Evolutionary conservation across 768 basidiomycete genomes (phyloP).

Genomic region (Phylloporus sp.): DNA sequence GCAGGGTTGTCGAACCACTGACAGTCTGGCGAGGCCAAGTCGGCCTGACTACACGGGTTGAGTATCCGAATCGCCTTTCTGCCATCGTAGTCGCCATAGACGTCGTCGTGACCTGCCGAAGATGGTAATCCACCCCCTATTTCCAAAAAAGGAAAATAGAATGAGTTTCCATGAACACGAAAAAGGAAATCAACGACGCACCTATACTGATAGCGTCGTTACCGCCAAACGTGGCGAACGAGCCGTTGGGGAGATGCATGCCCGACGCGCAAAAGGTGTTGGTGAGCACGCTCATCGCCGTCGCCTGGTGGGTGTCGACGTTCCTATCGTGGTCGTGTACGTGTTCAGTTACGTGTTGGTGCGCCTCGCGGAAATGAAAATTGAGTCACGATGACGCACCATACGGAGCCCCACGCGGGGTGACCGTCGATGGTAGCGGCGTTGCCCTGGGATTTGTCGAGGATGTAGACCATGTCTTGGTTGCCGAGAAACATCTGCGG

Average conservation of each 20-base stretch:
- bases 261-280: slow-evolving; percentile 80
- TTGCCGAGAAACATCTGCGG: slow-evolving; percentile 74
- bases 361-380: no score
- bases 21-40: slow-evolving; percentile 45
- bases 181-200: not conserved
- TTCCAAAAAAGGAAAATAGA: slow-evolving; percentile 12
- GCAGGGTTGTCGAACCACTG: slow-evolving; percentile 68
- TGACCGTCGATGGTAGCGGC: slow-evolving; percentile 58
- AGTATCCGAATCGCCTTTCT: slow-evolving; percentile 74
- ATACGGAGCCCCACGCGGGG: slow-evolving; percentile 69
- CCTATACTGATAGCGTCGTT: slow-evolving; percentile 62
- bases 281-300: slow-evolving; percentile 40
- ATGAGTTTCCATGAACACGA: slow-evolving; percentile 28
- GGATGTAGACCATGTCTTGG: slow-evolving; percentile 75
- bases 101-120: slow-evolving; percentile 42
- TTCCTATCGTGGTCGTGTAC: no score
- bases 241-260: slow-evolving; percentile 75
- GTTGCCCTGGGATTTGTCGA: slow-evolving; percentile 86
- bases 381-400: no score
- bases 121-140: slow-evolving; percentile 32
- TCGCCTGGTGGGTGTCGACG: slow-evolving; percentile 17
- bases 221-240: slow-evolving; percentile 68
- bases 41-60: slow-evolving; percentile 55
- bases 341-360: no score
- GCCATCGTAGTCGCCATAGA: slow-evolving; percentile 78